Evolutionary conservation across 164 flowering plant species (phyloP).

Genomic region (Vitis rotundifolia): DNA sequence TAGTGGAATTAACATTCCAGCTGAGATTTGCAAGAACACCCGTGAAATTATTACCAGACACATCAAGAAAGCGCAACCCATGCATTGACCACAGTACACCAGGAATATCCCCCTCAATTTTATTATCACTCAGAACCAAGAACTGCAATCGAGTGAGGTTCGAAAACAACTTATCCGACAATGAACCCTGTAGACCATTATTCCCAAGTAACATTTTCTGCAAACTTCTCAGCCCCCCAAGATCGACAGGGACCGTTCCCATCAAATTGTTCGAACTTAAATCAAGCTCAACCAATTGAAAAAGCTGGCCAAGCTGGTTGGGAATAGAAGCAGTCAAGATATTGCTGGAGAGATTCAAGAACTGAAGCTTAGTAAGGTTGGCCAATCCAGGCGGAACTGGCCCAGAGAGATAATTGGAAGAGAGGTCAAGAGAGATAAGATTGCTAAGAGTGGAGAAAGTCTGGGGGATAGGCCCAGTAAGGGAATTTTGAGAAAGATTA

Average conservation of each 20-base stretch:
- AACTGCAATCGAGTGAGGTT: constrained; percentile 33
- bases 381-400: constrained; percentile 35
- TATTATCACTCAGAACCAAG: constrained; percentile 44
- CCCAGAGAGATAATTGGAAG: constrained; percentile 45
- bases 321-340: constrained; percentile 53
- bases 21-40: constrained; percentile 41
- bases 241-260: constrained; percentile 54
- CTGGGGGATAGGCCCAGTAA: constrained; percentile 55
- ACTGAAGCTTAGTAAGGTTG: constrained; percentile 28
- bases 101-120: constrained; percentile 50
- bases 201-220: constrained; percentile 31
- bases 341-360: constrained; percentile 58
- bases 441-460: constrained; percentile 27
- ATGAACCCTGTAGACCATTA: constrained; percentile 43
- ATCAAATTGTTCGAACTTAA: constrained; percentile 56
- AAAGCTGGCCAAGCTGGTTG: constrained; percentile 46
- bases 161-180: constrained; percentile 46
- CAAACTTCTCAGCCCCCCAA: constrained; percentile 51
- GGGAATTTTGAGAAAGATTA: constrained; percentile 41
- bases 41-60: constrained; percentile 61
- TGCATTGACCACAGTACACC: constrained; percentile 43
- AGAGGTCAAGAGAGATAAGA: constrained; percentile 28
- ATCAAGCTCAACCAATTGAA: constrained; percentile 58
- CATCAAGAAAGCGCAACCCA: constrained; percentile 48
- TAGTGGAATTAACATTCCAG: constrained; percentile 18